Conservation (phyloP, 305 asterid genomes). For the Andrographis paniculata region DNA sequence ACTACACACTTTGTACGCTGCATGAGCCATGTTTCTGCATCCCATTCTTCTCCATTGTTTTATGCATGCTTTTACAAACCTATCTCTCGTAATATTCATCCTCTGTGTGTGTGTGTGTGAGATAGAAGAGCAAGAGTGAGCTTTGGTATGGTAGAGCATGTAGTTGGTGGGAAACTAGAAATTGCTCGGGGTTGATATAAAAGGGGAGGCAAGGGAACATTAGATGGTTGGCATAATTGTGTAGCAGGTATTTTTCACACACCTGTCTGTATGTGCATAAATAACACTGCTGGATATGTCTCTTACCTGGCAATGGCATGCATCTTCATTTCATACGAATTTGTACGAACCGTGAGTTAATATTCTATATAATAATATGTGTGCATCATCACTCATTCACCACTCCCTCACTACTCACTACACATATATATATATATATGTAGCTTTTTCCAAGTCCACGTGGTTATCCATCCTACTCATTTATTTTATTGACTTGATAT, state of each 20-base stretch:
- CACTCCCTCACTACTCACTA: too few species aligned
- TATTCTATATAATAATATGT: not conserved
- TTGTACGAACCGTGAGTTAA: conserved; percentile 39
- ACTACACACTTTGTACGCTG: conserved; percentile 29
- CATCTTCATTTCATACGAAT: conserved; percentile 42
- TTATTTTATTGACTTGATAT: too few species aligned
- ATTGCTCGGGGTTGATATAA: conserved; percentile 39
- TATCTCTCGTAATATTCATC: conserved; percentile 34
- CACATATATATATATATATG: too few species aligned
- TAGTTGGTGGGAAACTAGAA: conserved; percentile 7
- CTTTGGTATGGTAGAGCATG: too few species aligned
- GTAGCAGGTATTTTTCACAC: conserved; percentile 22
- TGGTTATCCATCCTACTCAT: too few species aligned
- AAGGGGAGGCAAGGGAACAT: conserved; percentile 26
- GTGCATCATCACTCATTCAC: too few species aligned
- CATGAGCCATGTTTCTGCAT: conserved; percentile 29
- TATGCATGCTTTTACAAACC: conserved; percentile 39
- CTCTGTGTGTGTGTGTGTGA: conserved; percentile 2
- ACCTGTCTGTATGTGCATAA: conserved; percentile 10
- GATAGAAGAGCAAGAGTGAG: too few species aligned
- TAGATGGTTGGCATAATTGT: conserved; percentile 32
- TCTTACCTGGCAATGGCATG: conserved; percentile 18
- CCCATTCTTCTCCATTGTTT: conserved; percentile 39
- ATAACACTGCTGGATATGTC: conserved; percentile 33
- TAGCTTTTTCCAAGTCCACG: too few species aligned